phyloP scores from a whole-genome alignment of 129 eudicot genomes.

The Smallanthus sonchifolius region DNA sequence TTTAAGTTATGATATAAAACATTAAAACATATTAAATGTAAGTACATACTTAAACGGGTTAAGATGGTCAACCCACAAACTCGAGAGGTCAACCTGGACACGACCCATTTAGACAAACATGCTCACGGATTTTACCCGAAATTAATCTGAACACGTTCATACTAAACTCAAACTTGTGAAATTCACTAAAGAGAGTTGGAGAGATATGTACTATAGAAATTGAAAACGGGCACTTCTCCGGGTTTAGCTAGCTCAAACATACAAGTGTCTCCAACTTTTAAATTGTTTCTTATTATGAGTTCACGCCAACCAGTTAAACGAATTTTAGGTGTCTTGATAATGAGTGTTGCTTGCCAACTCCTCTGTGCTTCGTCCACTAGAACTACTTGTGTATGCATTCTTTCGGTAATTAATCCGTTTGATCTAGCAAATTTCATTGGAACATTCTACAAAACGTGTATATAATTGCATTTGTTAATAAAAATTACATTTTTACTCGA shows the following conservation, averaged over 20 bases:
- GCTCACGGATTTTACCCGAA: too few species aligned
- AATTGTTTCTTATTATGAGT: not conserved
- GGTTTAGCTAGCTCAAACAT: conserved; percentile 9
- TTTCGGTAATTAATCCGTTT: conserved; percentile 6
- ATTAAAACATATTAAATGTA: too few species aligned
- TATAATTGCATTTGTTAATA: not conserved
- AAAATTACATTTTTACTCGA: not conserved
- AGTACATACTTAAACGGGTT: too few species aligned
- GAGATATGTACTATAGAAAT: conserved; percentile 14
- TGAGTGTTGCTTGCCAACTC: conserved; percentile 19
- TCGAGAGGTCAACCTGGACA: too few species aligned
- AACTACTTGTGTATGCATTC: not conserved
- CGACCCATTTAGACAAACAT: too few species aligned
- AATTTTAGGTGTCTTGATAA: too few species aligned
- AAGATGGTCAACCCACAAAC: too few species aligned
- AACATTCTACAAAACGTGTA: conserved; percentile 5
- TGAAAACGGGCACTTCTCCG: conserved; percentile 19
- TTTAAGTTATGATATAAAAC: too few species aligned
- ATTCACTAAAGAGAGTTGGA: not conserved
- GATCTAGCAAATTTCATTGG: conserved; percentile 25
- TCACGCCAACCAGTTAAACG: not conserved
- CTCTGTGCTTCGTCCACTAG: conserved; percentile 18
- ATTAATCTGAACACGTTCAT: too few species aligned
- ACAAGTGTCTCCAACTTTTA: conserved; percentile 19
- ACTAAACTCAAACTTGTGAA: too few species aligned